Base-by-base conservation (phyloP, 1,139 yeast genomes). In the Sugiyamaella xylanicola region DNA sequence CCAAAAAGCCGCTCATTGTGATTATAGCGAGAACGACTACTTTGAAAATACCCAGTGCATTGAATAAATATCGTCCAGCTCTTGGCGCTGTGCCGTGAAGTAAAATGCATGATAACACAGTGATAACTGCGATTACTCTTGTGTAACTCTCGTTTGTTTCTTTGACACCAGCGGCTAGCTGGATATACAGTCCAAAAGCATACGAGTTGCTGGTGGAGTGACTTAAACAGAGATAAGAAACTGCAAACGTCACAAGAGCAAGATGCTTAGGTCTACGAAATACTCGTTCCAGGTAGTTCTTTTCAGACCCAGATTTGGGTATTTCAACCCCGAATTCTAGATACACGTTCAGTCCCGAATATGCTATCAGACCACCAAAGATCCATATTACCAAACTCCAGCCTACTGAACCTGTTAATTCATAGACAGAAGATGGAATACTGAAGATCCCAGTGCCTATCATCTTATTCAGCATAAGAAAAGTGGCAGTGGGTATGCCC, bases 401-500 rank as follows among this genome's bases (percentile, higher is more conserved):
- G 22, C 93, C 93, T 13, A 87, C 86, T n/a, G 90, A 84, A 1
- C 92, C 92, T 19, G 85, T 77, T 55, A 85, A 74, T 2, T 74
- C 66, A 64, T 78, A 85, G 57, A 87, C 86, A 25, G 88, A 82
- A 16, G 90, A 83, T 7, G 92, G 87, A 2, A 90, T 85, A 47
- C 90, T 83, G 68, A 87, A 87, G 51, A 87, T 86, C 68, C 95
- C 95, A 4, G 93, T 87, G 58, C 95, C 95, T 61, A 87, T 77
- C 85, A 86, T 86, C 70, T 92, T 76, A 68, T 87, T 87, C 63
- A 86, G 74, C 72, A 86, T 84, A 55, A 87, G 72, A 64, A 83
- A 83, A 22, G 83, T 77, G 46, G 88, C 84, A 1, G 87, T 83
- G 17, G 81, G 47, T 2, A 62, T 36, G 11, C 64, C 64, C 43